phyloP scores from a whole-genome alignment of 768 basidiomycete genomes.

The Tulasnella sp. region DNA sequence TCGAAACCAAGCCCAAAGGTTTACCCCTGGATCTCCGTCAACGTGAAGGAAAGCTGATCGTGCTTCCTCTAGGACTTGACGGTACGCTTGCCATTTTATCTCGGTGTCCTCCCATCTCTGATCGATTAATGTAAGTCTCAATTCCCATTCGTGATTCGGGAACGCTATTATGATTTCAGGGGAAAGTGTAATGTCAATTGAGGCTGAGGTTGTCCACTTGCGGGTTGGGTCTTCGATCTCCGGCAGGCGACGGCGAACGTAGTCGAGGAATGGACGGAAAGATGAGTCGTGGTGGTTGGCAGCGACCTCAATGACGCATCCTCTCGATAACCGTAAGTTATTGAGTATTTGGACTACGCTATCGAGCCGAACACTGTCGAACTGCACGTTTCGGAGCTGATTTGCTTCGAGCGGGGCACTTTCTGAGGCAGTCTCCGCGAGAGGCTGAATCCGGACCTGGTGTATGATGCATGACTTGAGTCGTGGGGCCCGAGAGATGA shows the following conservation, averaged over 20 bases:
- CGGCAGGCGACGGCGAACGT: background rate
- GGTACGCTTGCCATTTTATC: background rate
- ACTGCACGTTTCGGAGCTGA: background rate
- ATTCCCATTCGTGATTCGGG: background rate
- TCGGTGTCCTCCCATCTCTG: background rate
- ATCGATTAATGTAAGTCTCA: background rate
- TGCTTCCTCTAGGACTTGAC: background rate
- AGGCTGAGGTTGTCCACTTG: background rate
- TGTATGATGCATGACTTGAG: background rate
- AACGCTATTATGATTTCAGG: background rate
- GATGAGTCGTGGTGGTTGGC: background rate
- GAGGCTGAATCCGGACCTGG: background rate
- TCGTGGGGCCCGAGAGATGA: background rate
- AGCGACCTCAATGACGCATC: background rate
- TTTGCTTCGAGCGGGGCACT: background rate
- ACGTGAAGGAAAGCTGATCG: background rate
- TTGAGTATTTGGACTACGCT: background rate
- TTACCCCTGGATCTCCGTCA: background rate
- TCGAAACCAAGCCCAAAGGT: background rate
- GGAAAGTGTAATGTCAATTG: background rate
- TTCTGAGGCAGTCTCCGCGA: background rate
- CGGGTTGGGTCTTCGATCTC: background rate
- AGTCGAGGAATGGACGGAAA: background rate
- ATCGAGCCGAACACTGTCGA: background rate
- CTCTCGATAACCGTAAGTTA: background rate